These are phyloP conservation scores for Penicillium desertorum DNA, from an alignment of 495 filamentous ascomycete species.

Conservation along the genomic window DNA sequence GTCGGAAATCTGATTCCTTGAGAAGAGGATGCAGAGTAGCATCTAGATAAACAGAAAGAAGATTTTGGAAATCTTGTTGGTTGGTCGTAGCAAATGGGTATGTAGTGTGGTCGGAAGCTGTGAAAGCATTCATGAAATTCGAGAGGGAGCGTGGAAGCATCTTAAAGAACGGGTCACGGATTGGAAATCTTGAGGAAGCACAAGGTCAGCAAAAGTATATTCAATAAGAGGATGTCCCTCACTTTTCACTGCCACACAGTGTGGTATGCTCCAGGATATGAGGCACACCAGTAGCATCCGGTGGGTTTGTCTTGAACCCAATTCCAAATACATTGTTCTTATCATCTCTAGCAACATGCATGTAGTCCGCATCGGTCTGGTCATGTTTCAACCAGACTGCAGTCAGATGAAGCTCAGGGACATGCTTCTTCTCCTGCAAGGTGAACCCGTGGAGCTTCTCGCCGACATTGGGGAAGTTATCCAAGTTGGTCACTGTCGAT, in stretches of 20 bases:
- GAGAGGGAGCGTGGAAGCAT: constrained; percentile 97
- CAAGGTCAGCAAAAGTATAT: neutral
- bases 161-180: constrained; percentile 98
- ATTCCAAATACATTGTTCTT: constrained; percentile 99
- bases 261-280: constrained; percentile 98
- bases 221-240: constrained; percentile 16
- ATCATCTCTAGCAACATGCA: constrained; percentile 91
- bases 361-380: constrained; percentile 90
- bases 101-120: constrained; percentile 91
- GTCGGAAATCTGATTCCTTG: constrained; percentile 85
- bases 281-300: constrained; percentile 92
- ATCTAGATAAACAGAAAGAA: constrained; percentile 95
- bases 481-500: constrained; percentile 69
- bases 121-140: constrained; percentile 99
- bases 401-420: constrained; percentile 90
- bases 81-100: constrained; percentile 99
- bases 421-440: constrained; percentile 78
- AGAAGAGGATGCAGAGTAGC: constrained; percentile 87
- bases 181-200: constrained; percentile 66
- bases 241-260: constrained; percentile 96
- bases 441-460: constrained; percentile 93
- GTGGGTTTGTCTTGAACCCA: constrained; percentile 97
- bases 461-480: constrained; percentile 70
- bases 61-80: constrained; percentile 87
- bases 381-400: constrained; percentile 87